Evolutionary conservation across 2,329 filamentous ascomycete species (phyloP).

Genomic region (Chaetoscypha palmicola): DNA sequence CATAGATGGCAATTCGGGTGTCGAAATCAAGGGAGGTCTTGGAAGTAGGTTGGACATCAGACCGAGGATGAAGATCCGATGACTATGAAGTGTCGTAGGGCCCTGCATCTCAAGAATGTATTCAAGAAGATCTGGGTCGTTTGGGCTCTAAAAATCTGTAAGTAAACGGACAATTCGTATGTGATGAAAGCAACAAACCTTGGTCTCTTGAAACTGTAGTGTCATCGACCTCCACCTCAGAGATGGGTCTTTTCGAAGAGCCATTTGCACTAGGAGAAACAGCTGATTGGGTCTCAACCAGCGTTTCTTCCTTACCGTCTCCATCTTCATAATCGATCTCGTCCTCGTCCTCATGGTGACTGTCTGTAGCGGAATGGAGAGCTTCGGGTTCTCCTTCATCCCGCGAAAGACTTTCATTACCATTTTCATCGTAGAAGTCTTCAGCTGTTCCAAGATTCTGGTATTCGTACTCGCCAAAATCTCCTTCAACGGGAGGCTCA

Average conservation of each 20-base stretch:
- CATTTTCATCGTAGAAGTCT: background rate
- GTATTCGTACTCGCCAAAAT: constrained; percentile 30
- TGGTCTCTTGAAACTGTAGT: constrained; percentile 13
- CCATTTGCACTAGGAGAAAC: constrained; percentile 16
- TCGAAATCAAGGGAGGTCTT: background rate
- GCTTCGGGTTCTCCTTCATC: background rate
- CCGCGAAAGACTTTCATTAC: constrained; percentile 26
- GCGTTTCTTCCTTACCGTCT: constrained; percentile 14
- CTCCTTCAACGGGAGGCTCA: constrained; percentile 30
- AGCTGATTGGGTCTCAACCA: constrained; percentile 1
- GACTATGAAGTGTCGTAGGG: background rate
- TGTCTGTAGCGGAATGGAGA: too few species aligned
- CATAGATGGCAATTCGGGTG: too few species aligned
- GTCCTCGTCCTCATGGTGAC: constrained; percentile 18
- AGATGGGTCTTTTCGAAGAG: constrained; percentile 24
- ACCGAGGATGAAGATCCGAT: constrained; percentile 2
- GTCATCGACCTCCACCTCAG: constrained; percentile 14
- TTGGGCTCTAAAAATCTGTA: constrained; percentile 27
- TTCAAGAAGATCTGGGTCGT: too few species aligned
- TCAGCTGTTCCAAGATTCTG: constrained; percentile 31
- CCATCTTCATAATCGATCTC: constrained; percentile 29
- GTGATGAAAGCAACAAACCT: constrained; percentile 18
- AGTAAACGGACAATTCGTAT: constrained; percentile 9
- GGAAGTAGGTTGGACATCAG: background rate
- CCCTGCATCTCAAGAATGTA: too few species aligned